Conservation (phyloP, 805 yeast species). For the Wickerhamomyces canadensis region DNA sequence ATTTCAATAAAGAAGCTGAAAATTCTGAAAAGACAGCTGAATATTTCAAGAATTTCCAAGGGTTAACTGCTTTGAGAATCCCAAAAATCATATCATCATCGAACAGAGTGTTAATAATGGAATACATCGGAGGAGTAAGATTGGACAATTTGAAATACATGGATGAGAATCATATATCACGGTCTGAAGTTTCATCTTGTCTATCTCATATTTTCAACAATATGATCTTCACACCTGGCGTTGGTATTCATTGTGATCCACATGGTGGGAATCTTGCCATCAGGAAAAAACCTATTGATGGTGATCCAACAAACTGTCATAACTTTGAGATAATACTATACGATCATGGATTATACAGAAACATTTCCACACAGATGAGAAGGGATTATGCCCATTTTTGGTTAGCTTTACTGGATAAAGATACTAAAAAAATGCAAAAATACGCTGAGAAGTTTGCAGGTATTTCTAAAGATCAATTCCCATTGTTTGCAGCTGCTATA, state of each 20-base stretch:
- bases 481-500: slow-evolving; percentile 84
- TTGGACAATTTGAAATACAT: slow-evolving; percentile 71
- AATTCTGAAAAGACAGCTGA: slow-evolving; percentile 69
- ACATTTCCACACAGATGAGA: slow-evolving; percentile 71
- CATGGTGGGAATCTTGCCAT: slow-evolving; percentile 97
- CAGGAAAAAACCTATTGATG: slow-evolving; percentile 33
- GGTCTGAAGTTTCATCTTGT: slow-evolving; percentile 78
- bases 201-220: slow-evolving; percentile 86
- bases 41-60: slow-evolving; percentile 53
- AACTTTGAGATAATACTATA: slow-evolving; percentile 89
- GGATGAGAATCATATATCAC: slow-evolving; percentile 55
- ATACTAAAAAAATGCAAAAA: slow-evolving; percentile 57
- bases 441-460: slow-evolving; percentile 80
- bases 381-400: slow-evolving; percentile 86
- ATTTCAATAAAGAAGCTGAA: slow-evolving; percentile 79
- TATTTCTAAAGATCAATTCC: slow-evolving; percentile 70
- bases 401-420: slow-evolving; percentile 77
- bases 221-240: slow-evolving; percentile 93
- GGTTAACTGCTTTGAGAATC: slow-evolving; percentile 69
- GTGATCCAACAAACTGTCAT: slow-evolving; percentile 35
- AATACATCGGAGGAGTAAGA: slow-evolving; percentile 74
- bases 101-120: slow-evolving; percentile 79
- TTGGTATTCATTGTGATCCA: slow-evolving; percentile 95
- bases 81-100: slow-evolving; percentile 68
- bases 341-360: slow-evolving; percentile 92